Evolutionary conservation across 2,329 filamentous ascomycete species (phyloP).

Genomic region (Zarea fungicola): DNA sequence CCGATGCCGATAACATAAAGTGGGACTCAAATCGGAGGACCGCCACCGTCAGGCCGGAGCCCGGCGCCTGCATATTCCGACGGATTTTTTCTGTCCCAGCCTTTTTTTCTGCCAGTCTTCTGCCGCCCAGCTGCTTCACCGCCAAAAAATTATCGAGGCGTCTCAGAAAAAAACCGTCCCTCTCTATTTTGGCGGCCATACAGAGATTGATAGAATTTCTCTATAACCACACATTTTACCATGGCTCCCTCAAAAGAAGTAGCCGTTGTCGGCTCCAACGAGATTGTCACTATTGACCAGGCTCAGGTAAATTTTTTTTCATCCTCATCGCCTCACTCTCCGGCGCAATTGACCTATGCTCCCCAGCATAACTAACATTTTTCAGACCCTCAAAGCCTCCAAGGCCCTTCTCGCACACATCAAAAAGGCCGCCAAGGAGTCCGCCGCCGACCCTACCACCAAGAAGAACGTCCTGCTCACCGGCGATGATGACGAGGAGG

Average conservation of each 20-base stretch:
- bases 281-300: conserved; percentile 32
- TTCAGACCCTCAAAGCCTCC: conserved; percentile 56
- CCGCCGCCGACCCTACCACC: conserved; percentile 42
- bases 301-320: conserved; percentile 31
- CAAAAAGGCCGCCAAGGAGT: conserved; percentile 48
- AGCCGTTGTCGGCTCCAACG: conserved; percentile 26
- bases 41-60: conserved; percentile 20
- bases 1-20: conserved; percentile 12
- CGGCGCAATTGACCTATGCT: too few species aligned
- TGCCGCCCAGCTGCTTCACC: conserved; percentile 22
- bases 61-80: conserved; percentile 32
- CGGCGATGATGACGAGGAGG: conserved; percentile 40
- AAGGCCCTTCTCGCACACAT: conserved; percentile 59
- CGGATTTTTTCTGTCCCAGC: conserved; percentile 2
- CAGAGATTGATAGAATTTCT: conserved; percentile 12
- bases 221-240: conserved; percentile 19
- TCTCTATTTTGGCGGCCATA: not conserved
- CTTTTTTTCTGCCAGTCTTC: conserved; percentile 10
- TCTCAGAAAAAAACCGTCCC: conserved; percentile 3
- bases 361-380: conserved; percentile 16
- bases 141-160: conserved; percentile 21
- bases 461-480: conserved; percentile 51
- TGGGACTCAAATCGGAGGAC: conserved; percentile 17
- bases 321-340: too few species aligned
- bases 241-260: conserved; percentile 41